Base-by-base conservation (phyloP, 768 basidiomycete species). In the Rhizopogon salebrosus region DNA sequence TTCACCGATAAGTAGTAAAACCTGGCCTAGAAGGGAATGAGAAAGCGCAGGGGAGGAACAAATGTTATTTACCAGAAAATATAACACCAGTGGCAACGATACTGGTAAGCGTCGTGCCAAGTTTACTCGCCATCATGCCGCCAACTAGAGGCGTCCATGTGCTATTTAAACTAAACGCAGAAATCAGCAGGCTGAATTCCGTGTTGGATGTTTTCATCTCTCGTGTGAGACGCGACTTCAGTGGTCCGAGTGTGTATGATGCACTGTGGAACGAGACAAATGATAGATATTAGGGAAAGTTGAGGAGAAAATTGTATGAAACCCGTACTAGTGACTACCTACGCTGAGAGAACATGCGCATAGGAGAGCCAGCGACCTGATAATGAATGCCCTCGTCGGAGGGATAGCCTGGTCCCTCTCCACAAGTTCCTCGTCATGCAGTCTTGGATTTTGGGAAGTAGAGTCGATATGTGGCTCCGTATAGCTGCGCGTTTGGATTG, bases 81-180 rank as follows among this genome's bases (percentile, higher is more conserved):
- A 92, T 84, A 22, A 86, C 72, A 1, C 84, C 80, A 0, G 90
- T 93, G 1, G 91, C 87, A 14, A 88, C 66, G 42, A 92, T 84
- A 51, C 87, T 83, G 0, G 83, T 80, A 26, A 75, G 66, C 0
- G 88, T 87, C 2, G 89, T 89, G 22, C 89, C 89, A 1, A 90
- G 73, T 49, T 75, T 79, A 60, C 79, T 83, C 8, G 84, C 83
- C 38, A 91, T 72, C 4, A 92, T 51, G 3, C 90, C 90, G 7
- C 85, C 87, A 2, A 92, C 75, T 6, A 92, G 76, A 0, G 90
- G 91, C 7, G 91, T 93, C 79, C 83, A 81, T 3, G 83, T 82
- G 37, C 77, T 83, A 64, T 91, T 90, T 34, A 93, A 67, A 53
- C 82, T 87, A 61, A 83, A 84, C 0, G 88, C 85, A 9, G 89